Evolutionary conservation across 2,329 filamentous ascomycete species (phyloP), one percentile per base, ranked within the genome.

Genomic region (Fusarium secorum): DNA sequence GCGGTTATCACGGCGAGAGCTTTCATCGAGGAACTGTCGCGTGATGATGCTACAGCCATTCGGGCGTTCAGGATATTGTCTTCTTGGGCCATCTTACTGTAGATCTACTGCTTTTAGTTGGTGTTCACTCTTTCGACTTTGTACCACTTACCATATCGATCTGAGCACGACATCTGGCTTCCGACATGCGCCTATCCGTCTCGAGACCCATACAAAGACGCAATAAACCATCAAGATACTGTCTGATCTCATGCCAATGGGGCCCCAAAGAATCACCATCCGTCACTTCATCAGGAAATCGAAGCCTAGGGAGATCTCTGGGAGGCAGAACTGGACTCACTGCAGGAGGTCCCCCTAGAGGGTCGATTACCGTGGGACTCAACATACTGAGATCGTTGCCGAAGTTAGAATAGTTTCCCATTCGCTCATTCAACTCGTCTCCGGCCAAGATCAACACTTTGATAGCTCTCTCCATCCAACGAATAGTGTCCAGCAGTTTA

Each of bases 1-100:
- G 83, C 83, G 1, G 83, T 85, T 58, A 85, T 84, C 32, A 85
- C 82, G 3, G 83, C 83, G 1, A 85, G 75, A 3, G 83, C 83
- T 45, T 85, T 85, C 82, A 85, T 85, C 2, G 83, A 84, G 1
- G 83, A 84, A 24, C 80, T 83, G 74, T 85, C 83, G 20, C 80
- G 78, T 3, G 79, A 79, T 4, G 80, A 81, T 5, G 81, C 76
- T 4, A 82, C 81, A 5, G 81, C 80, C 81, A 82, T 82, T 20
- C 81, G 76, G 7, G 81, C 81, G 55, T 82, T 82, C 53, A 85
- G 78, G 32, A 83, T 82, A 68, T 85, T 85, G 71, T 85, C 83
- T 63, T 85, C 83, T 66, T 85, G 83, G 7, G 83, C 83, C 81
- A 85, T 84, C 70, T 84, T 84, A 68, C 81, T 83, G 77, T 84